Evolutionary conservation across 306 rosid species (phyloP).

Genomic region (Prinsepia uniflora): DNA sequence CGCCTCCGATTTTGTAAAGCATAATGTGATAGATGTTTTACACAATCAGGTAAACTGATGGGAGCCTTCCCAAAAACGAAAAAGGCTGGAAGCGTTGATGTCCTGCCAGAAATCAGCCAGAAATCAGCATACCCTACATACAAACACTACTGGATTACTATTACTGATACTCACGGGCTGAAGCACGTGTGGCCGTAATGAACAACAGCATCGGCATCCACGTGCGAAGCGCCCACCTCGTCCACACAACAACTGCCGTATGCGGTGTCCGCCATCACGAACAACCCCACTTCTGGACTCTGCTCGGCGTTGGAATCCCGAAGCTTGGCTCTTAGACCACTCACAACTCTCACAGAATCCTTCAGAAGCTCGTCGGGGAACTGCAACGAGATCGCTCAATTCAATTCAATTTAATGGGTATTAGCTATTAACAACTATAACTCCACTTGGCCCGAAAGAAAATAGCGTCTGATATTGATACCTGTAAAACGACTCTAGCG

Average conservation of each 20-base stretch:
- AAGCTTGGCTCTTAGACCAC: slow-evolving; percentile 48
- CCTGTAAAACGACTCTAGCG: slow-evolving; percentile 81
- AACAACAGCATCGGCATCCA: slow-evolving; percentile 64
- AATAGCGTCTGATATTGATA: slow-evolving; percentile 8
- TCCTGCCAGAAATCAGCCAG: slow-evolving; percentile 41
- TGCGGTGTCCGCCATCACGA: slow-evolving; percentile 82
- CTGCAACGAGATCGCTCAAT: slow-evolving; percentile 34
- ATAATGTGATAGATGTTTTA: slow-evolving; percentile 36
- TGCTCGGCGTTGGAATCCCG: slow-evolving; percentile 21
- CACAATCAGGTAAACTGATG: slow-evolving; percentile 44
- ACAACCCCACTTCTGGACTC: slow-evolving; percentile 42
- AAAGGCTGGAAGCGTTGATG: slow-evolving; percentile 65
- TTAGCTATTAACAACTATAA: background rate
- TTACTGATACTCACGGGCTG: slow-evolving; percentile 64
- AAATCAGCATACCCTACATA: background rate
- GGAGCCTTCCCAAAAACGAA: slow-evolving; percentile 80
- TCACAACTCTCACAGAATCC: slow-evolving; percentile 62
- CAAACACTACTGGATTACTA: background rate
- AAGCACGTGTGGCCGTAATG: slow-evolving; percentile 92
- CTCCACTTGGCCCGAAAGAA: background rate
- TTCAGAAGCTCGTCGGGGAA: slow-evolving; percentile 80
- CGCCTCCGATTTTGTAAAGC: slow-evolving; percentile 42
- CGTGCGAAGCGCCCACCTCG: slow-evolving; percentile 88
- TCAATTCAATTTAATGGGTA: background rate
- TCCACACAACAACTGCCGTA: slow-evolving; percentile 93